phyloP scores from a whole-genome alignment of 139 green algal genomes.

The Chlorella sorokiniana region DNA sequence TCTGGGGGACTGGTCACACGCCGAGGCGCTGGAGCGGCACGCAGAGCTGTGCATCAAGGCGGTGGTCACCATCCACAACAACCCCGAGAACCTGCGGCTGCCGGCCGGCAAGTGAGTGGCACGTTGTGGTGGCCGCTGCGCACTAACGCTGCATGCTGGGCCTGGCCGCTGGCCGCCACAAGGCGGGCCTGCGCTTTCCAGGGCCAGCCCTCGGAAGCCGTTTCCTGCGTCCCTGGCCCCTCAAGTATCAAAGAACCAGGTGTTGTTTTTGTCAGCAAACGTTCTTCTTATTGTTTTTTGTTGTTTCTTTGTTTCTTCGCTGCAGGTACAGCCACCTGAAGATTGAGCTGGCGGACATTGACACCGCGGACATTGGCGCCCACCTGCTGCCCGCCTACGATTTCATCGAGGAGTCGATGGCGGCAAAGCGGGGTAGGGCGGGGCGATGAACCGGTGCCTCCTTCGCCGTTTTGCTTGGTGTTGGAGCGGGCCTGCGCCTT shows the following conservation, averaged over 20 bases:
- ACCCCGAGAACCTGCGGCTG: slow-evolving; percentile 42
- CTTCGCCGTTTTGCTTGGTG: not conserved
- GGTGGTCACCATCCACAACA: slow-evolving; percentile 63
- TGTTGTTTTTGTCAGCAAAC: no score
- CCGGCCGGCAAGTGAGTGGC: slow-evolving; percentile 11
- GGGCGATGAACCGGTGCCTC: not conserved
- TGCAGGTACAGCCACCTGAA: slow-evolving; percentile 15
- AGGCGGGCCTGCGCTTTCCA: no score
- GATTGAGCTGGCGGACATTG: slow-evolving; percentile 68
- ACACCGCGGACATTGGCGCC: slow-evolving; percentile 66
- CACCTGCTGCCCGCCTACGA: slow-evolving; percentile 66
- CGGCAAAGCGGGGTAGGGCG: slow-evolving; percentile 27
- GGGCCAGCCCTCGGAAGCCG: no score
- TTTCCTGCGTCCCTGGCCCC: no score
- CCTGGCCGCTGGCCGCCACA: not conserved
- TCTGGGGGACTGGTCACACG: slow-evolving; percentile 78
- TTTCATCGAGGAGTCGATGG: slow-evolving; percentile 70
- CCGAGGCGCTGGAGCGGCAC: slow-evolving; percentile 51
- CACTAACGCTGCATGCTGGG: no score
- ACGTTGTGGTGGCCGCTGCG: not conserved
- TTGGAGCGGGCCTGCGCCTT: no score
- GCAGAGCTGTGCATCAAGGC: slow-evolving; percentile 60
- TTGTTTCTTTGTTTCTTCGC: no score
- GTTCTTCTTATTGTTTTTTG: no score
- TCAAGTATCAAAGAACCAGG: no score